These are phyloP conservation scores for Candida sakaeoensis DNA, from an alignment of 805 yeast species.

Conservation along the genomic window DNA sequence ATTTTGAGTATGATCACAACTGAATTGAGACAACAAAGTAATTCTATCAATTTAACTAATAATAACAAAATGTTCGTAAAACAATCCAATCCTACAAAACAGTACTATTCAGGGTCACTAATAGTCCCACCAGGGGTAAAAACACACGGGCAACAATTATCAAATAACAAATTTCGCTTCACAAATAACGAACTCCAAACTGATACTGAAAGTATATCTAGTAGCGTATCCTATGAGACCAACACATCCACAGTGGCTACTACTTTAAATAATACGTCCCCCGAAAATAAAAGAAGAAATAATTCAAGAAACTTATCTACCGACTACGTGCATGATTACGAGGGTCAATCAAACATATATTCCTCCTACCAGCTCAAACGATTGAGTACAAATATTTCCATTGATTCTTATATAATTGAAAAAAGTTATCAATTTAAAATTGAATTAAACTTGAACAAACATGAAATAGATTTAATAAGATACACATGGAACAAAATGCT, in stretches of 20 bases:
- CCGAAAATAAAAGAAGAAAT: not conserved
- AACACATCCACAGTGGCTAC: conserved; percentile 6
- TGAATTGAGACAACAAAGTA: not conserved
- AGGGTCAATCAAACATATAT: not conserved
- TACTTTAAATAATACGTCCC: not conserved
- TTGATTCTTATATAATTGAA: conserved; percentile 18
- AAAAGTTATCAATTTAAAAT: conserved; percentile 17
- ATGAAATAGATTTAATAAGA: conserved; percentile 43
- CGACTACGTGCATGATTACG: not conserved
- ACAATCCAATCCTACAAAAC: not conserved
- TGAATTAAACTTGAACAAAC: conserved; percentile 20
- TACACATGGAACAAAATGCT: conserved; percentile 47
- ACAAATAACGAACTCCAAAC: not conserved
- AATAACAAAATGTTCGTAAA: too few relatives aligned
- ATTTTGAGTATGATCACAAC: not conserved
- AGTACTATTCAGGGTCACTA: not conserved
- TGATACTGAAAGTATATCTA: conserved; percentile 5
- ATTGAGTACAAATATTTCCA: conserved; percentile 19
- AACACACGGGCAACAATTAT: not conserved
- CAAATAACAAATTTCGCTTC: not conserved
- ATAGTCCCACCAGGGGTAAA: not conserved
- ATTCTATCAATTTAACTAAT: not conserved
- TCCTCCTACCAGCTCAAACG: conserved; percentile 23
- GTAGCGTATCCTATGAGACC: conserved; percentile 3
- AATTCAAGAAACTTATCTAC: not conserved